These are phyloP conservation scores for Fusarium sublunatum DNA, from an alignment of 2,329 filamentous ascomycete genomes.

Conservation along the genomic window DNA sequence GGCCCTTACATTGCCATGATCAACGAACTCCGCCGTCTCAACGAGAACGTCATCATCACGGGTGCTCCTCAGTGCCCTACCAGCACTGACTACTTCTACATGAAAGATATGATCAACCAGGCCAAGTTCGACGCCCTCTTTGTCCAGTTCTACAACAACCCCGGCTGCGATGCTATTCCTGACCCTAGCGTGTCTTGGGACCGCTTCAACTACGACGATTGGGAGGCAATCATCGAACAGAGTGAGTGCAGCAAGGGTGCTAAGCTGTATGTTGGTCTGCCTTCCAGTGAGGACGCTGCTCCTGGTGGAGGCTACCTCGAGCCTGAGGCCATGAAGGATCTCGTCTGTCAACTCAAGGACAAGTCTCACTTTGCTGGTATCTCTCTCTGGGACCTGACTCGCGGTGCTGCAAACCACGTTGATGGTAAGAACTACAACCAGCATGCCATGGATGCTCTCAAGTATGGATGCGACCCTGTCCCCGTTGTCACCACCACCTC, in stretches of 20 bases:
- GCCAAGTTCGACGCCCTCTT: conserved; percentile 58
- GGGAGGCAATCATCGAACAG: conserved; percentile 51
- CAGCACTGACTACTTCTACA: conserved; percentile 43
- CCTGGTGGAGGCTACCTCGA: conserved; percentile 50
- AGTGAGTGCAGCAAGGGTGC: conserved; percentile 54
- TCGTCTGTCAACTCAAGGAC: conserved; percentile 55
- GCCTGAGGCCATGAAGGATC: conserved; percentile 48
- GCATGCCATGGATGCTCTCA: conserved; percentile 52
- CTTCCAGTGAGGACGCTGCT: conserved; percentile 47
- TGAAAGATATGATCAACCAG: conserved; percentile 54
- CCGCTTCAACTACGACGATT: conserved; percentile 58
- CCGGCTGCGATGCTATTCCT: conserved; percentile 51
- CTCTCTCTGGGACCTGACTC: conserved; percentile 59
- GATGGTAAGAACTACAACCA: conserved; percentile 54
- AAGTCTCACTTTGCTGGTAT: conserved; percentile 58
- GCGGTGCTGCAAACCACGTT: conserved; percentile 47
- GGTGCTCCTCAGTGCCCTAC: conserved; percentile 60
- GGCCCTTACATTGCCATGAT: conserved; percentile 55
- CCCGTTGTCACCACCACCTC: conserved; percentile 42
- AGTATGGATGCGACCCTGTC: conserved; percentile 51
- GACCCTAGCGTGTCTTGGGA: conserved; percentile 45
- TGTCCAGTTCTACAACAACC: conserved; percentile 64
- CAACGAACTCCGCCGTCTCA: conserved; percentile 50
- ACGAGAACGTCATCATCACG: conserved; percentile 53
- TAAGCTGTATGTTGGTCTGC: conserved; percentile 60